Evolutionary conservation across 2,329 filamentous ascomycete genomes (phyloP), one percentile per base, ranked within the genome.

Genomic region (Ophiocordyceps camponoti-leonardi): DNA sequence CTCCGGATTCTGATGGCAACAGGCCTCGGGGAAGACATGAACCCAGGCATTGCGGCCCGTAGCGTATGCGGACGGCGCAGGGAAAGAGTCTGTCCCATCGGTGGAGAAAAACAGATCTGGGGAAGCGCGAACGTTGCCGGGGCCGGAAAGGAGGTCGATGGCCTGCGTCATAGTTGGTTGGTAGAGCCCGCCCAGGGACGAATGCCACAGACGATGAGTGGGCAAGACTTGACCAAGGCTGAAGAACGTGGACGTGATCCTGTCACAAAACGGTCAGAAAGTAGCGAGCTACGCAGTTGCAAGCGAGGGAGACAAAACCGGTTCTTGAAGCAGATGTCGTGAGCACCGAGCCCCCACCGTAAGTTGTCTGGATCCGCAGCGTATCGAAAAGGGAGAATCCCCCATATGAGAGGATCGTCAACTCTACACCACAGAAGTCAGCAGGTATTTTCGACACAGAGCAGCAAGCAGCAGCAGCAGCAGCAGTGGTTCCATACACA

Each of bases 351-450:
- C 11, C 81, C 79, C 86, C 88, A 96, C 60, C 92, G 78, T 56
- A 87, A 72, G 58, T 88, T 92, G 46, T 73, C 69, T 19, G 83
- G 77, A 48, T 80, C 77, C 56, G 83, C 78, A 51, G 76, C 67
- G 57, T 92, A 86, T 44, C 74, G 72, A 42, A 85, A 61, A 1
- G 92, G 92, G 4, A 98, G 67, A 33, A 86, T 77, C 18, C 90
- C 92, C 90, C 90, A 98, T 53, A 95, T 79, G 48, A 96, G 66
- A 23, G 92, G 92, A 65, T 98, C 92, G 64, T 98, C 92, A 54
- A 96, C 67, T 48, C 90, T 95, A 23, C n/a, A 60, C 20, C 14
- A 20, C 13, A n/a, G 22, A 12, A 8, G 16, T 26, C 41, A 44
- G 18, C 13, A 5, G 35, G 18, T 7, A 19, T n/a, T 19, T 19